Conservation (phyloP, 1,284 basidiomycete species). For the Austropuccinia psidii region DNA sequence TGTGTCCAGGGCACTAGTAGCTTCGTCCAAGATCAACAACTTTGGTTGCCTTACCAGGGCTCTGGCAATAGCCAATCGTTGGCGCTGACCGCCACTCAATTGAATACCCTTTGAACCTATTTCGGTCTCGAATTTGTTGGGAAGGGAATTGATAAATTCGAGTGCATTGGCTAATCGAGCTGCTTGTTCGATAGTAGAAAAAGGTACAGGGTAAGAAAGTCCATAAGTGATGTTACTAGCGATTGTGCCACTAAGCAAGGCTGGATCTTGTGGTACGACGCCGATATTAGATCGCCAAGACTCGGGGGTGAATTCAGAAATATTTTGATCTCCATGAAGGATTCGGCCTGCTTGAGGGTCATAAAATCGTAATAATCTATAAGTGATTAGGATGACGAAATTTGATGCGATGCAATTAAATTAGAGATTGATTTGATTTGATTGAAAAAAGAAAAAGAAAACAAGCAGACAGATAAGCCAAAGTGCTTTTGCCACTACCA, state of each 20-base stretch:
- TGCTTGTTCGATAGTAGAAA: slow-evolving; percentile 75
- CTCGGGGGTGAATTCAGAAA: slow-evolving; percentile 68
- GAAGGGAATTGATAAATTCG: slow-evolving; percentile 87
- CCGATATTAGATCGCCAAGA: slow-evolving; percentile 82
- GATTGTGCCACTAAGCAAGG: slow-evolving; percentile 64
- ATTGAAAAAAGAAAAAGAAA: slow-evolving; percentile 18
- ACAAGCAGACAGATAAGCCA: slow-evolving; percentile 56
- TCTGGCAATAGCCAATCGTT: slow-evolving; percentile 52
- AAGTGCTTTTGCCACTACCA: slow-evolving; percentile 47
- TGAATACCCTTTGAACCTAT: slow-evolving; percentile 48
- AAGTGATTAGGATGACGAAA: slow-evolving; percentile 63
- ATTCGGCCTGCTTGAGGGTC: slow-evolving; percentile 69
- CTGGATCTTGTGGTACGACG: slow-evolving; percentile 65
- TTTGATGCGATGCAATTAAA: slow-evolving; percentile 44
- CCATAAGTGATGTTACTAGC: slow-evolving; percentile 92
- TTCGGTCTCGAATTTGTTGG: slow-evolving; percentile 69
- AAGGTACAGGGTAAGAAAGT: slow-evolving; percentile 58
- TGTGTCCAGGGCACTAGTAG: slow-evolving; percentile 66
- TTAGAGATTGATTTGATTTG: slow-evolving; percentile 40
- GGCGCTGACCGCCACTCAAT: slow-evolving; percentile 52
- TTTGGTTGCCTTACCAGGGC: slow-evolving; percentile 51
- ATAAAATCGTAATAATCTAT: slow-evolving; percentile 82
- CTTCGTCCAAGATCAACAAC: slow-evolving; percentile 53
- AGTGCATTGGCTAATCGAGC: slow-evolving; percentile 79
- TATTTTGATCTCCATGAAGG: slow-evolving; percentile 55